Conservation (phyloP, 2,329 filamentous ascomycete genomes). For the Pseudofabraea citricarpa region DNA sequence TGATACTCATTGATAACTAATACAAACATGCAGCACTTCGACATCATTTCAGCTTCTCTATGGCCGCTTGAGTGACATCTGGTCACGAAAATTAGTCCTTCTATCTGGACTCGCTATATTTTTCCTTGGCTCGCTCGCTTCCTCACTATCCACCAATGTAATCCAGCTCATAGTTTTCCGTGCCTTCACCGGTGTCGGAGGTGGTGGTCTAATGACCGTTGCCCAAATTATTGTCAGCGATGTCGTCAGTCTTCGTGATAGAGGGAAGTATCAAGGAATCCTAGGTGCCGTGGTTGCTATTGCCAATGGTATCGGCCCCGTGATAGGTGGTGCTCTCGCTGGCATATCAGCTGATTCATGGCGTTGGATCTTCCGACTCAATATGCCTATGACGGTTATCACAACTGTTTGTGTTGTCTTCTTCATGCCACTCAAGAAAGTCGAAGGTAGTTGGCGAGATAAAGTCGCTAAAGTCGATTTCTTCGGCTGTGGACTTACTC, state of each 20-base stretch:
- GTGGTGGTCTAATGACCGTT: conserved; percentile 39
- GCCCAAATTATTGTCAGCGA: conserved; percentile 44
- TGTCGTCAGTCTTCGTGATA: conserved; percentile 40
- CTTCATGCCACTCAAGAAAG: conserved; percentile 52
- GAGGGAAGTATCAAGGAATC: conserved; percentile 31
- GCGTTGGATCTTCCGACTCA: conserved; percentile 30
- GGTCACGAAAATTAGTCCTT: conserved; percentile 35
- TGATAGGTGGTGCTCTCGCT: conserved; percentile 44
- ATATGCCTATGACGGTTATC: conserved; percentile 45
- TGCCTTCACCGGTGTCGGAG: conserved; percentile 47
- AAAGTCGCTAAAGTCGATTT: conserved; percentile 34
- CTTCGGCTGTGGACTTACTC: conserved; percentile 30
- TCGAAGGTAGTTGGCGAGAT: conserved; percentile 44
- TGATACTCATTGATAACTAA: background rate
- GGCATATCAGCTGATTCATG: conserved; percentile 4
- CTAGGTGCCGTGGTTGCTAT: conserved; percentile 45
- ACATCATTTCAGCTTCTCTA: conserved; percentile 43
- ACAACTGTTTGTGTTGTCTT: conserved; percentile 43
- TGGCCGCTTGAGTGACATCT: conserved; percentile 41
- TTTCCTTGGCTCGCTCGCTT: conserved; percentile 38
- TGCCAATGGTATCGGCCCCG: conserved; percentile 48
- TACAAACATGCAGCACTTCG: conserved; percentile 1
- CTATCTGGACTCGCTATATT: conserved; percentile 34
- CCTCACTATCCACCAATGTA: conserved; percentile 35
- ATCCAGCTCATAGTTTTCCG: conserved; percentile 43